Evolutionary conservation across 345 rosid species (phyloP), one percentile per base, ranked within the genome.

Genomic region (Hevea brasiliensis): DNA sequence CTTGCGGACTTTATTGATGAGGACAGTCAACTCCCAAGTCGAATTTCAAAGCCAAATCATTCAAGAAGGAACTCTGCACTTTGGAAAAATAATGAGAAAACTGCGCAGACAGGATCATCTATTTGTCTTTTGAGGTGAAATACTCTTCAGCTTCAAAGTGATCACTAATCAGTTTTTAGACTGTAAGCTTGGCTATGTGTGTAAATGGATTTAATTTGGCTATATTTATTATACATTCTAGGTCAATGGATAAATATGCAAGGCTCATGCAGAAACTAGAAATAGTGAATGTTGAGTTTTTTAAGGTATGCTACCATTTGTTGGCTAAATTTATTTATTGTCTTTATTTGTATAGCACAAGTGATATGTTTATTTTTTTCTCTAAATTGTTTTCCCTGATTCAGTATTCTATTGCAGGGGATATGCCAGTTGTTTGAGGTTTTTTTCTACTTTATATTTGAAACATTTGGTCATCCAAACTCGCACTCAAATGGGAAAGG

Each of bases 251-350:
- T 80, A 96, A 96, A 88, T 93, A 93, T 72, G 97, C 96, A 54
- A 89, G 98, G 87, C 91, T 96, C 58, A 91, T 96, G 94, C 99
- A 90, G 91, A 96, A 93, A 85, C 90, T 93, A 77, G 98, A 90
- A 82, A 82, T 93, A 77, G 90, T 91, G 50, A 96, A 96, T 79
- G 90, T 89, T 68, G 99, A 91, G 72, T 88, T 93, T 81, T 96
- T 96, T 68, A 93, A 93, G 99, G 99, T 91, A 76, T 74, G 79
- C 50, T 69, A 17, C 62, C 61, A 26, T 53, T 58, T 23, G 13
- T 18, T 56, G 40, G 45, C 26, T 70, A 64, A 56, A 35, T 61
- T 79, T 57, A 69, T 56, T 65, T 55, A 50, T 54, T 68, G 32
- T 67, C 64, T 66, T 81, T 74, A 51, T 44, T 41, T 65, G 14